phyloP scores from a whole-genome alignment of 805 yeast genomes.

The Pachysolen tannophilus region DNA sequence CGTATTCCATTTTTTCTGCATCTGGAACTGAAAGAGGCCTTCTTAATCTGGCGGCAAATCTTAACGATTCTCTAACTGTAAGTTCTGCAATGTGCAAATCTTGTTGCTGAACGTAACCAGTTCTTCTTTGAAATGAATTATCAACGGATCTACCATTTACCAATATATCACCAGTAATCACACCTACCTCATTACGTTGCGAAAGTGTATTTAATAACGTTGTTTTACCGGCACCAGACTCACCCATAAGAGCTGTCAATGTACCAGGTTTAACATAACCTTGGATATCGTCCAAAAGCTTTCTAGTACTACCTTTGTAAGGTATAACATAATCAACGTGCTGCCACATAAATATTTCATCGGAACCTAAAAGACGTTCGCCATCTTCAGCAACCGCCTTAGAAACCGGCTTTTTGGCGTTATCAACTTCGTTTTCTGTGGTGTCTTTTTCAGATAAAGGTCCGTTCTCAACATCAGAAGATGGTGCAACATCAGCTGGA shows the following conservation, averaged over 20 bases:
- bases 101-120: constrained; percentile 48
- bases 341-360: constrained; percentile 15
- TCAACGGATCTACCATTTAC: constrained; percentile 37
- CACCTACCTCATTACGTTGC: constrained; percentile 37
- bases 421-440: constrained; percentile 5
- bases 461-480: constrained; percentile 5
- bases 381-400: constrained; percentile 14
- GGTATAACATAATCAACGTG: constrained; percentile 18
- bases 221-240: constrained; percentile 44
- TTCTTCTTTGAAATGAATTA: constrained; percentile 32
- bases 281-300: constrained; percentile 18
- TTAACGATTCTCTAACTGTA: constrained; percentile 40
- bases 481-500: constrained; percentile 20
- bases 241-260: constrained; percentile 38
- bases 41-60: constrained; percentile 33
- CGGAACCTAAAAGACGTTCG: constrained; percentile 6
- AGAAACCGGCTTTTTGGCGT: constrained; percentile 9
- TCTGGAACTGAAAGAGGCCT: constrained; percentile 28
- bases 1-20: constrained; percentile 31
- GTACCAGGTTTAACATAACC: constrained; percentile 29
- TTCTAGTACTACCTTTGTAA: constrained; percentile 14
- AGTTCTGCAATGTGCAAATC: constrained; percentile 37
- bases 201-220: constrained; percentile 39
- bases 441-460: constrained; percentile 19
- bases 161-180: constrained; percentile 37